Evolutionary conservation across 2,329 filamentous ascomycete species (phyloP), one percentile per base, ranked within the genome.

Genomic region (Penicillium sp.): DNA sequence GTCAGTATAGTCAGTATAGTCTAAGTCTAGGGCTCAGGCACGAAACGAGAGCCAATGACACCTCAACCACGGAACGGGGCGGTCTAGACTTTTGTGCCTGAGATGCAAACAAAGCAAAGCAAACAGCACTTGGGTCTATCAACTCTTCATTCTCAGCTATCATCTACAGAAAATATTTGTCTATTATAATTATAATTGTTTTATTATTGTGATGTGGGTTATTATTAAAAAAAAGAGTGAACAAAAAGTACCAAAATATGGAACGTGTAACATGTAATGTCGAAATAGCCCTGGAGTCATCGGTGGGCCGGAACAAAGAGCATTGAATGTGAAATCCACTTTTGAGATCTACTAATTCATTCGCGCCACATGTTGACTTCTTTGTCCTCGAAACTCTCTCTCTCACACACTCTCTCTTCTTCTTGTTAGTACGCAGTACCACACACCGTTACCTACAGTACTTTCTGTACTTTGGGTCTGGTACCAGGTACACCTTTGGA

Each of bases 21-120:
- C 18, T 18, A 34, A 34, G 10, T 36, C n/a, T 36, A 36, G 34
- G 34, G 34, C 34, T 36, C 34, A 36, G 34, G 34, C 34, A 36
- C 34, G 36, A 49, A 24, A 42, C 45, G 27, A 39, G 38, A 46
- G 45, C 54, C 49, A 53, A 47, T 50, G 21, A 47, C 16, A 52
- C 55, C 5, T 29, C 51, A 63, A 32, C 63, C 61, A 64, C 47
- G 63, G 63, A 55, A 60, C 53, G 31, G 9, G 40, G n/a, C 32
- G 36, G 63, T 64, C 63, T 65, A 64, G 63, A 64, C 34, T n/a
- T 27, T 27, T 27, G 24, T 27, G 24, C 24, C 24, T 27, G 24
- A 27, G 24, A 27, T 27, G 24, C 24, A 27, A 27, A 27, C 24
- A 27, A 18, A 18, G 18, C 18, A 18, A 18, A 18, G 18, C 18